Base-by-base conservation (phyloP, 306 rosid genomes). In the Malus asiatica region DNA sequence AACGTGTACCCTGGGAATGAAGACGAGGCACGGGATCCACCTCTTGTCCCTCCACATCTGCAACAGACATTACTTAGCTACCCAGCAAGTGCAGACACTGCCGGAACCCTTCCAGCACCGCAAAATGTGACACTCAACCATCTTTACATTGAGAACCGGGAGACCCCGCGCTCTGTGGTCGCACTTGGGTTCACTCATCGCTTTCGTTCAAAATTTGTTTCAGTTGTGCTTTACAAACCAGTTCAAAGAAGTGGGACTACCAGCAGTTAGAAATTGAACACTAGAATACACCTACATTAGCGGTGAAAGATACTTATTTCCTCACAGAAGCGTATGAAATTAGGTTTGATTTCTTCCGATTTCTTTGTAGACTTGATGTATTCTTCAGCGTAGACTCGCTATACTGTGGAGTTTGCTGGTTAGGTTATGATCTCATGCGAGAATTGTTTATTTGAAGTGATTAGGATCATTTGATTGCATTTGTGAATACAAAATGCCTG, bases 181-280 rank as follows among this genome's bases (percentile, higher is more conserved):
- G 97, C 97, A 1, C 81, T 96, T 72, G 99, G 99, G 81, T 86
- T 88, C 75, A 92, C 99, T 60, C 99, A 96, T 74, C 97, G 99
- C 30, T 89, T 92, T 79, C 93, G 86, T 53, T 81, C 96, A 23
- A 96, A 96, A 83, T 92, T 73, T 80, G 97, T 96, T 70, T 92
- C 98, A 0, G 99, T 90, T 38, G 93, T 96, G 82, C 98, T 96
- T 78, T 96, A 96, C 93, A 92, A 90, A 77, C 98, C 98, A 44
- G 93, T 92, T 76, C 90, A 86, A 72, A 88, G 91, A 86, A 90
- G 91, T 79, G 91, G 91, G 27, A 83, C 64, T 68, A 59, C 72
- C 33, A 52, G 79, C 58, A 29, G 68, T 48, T 80, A 80, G 67
- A 60, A 51, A 29, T n/a, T 4, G 75, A 73, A 70, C 23, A 42